phyloP scores from a whole-genome alignment of 352 stramenopile genomes.

The Phytophthora syringae region DNA sequence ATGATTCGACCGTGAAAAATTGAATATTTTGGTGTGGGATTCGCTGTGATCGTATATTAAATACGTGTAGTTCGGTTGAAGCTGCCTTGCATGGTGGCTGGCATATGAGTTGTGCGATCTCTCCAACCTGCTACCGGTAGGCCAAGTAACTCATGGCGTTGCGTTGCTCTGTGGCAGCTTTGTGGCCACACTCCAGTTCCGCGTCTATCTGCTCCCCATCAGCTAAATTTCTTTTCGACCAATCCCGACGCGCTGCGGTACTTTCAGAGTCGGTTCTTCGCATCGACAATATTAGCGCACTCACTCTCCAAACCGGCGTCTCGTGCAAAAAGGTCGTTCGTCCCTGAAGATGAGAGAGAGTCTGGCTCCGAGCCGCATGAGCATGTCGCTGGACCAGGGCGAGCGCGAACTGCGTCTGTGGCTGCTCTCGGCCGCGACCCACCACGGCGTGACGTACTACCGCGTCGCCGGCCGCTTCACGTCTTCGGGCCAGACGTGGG shows the following conservation, averaged over 20 bases:
- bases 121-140: too few species aligned
- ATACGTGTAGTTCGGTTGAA: too few species aligned
- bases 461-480: slow-evolving; percentile 73
- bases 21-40: slow-evolving; percentile 10
- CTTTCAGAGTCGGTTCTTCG: slow-evolving; percentile 25
- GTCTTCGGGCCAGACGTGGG: slow-evolving; percentile 72
- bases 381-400: slow-evolving; percentile 53
- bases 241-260: slow-evolving; percentile 21
- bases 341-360: slow-evolving; percentile 55
- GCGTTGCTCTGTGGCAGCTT: too few species aligned
- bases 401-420: slow-evolving; percentile 68
- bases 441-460: slow-evolving; percentile 71
- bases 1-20: not conserved
- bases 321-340: slow-evolving; percentile 3
- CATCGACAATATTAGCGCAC: slow-evolving; percentile 15
- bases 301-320: slow-evolving; percentile 22
- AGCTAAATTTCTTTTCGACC: too few species aligned
- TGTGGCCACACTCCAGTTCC: too few species aligned
- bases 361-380: slow-evolving; percentile 47
- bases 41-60: too few species aligned
- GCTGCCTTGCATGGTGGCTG: too few species aligned
- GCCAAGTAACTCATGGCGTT: too few species aligned
- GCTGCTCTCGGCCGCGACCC: slow-evolving; percentile 63
- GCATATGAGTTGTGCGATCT: too few species aligned
- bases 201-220: too few species aligned